phyloP scores from a whole-genome alignment of 2,329 filamentous ascomycete genomes.

The Pseudophaeomoniella oleicola region DNA sequence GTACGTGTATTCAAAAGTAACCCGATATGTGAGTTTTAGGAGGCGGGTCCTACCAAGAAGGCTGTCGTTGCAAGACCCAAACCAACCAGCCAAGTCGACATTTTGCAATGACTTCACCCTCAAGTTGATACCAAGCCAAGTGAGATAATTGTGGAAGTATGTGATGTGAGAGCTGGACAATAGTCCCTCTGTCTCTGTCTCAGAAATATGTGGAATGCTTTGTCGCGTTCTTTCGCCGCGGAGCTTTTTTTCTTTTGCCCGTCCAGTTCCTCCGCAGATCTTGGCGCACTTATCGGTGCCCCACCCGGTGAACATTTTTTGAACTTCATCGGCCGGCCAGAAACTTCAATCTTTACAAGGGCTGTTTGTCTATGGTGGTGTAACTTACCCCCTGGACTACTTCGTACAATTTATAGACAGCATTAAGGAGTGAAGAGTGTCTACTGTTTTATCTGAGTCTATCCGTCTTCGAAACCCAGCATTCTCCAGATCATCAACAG shows the following conservation, averaged over 20 bases:
- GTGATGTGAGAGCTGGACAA: too few species aligned
- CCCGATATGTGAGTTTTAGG: conserved; percentile 1
- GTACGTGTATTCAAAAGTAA: neutral
- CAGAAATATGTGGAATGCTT: too few species aligned
- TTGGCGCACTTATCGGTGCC: neutral
- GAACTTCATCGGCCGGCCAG: too few species aligned
- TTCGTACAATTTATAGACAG: neutral
- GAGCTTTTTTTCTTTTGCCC: too few species aligned
- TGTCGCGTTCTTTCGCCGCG: too few species aligned
- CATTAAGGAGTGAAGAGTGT: neutral
- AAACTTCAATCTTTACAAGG: neutral
- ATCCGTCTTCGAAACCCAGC: neutral
- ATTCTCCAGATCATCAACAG: neutral
- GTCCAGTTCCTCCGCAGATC: too few species aligned
- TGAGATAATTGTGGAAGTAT: too few species aligned
- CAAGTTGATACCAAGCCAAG: too few species aligned
- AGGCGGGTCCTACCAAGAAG: conserved; percentile 54
- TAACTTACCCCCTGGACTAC: neutral
- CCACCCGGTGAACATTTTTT: neutral
- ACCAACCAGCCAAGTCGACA: conserved; percentile 27
- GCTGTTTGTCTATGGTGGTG: neutral
- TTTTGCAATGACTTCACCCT: too few species aligned
- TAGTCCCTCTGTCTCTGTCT: too few species aligned
- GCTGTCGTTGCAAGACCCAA: conserved; percentile 43
- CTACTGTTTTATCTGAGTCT: neutral